Evolutionary conservation across 495 filamentous ascomycete genomes (phyloP), one percentile per base, ranked within the genome.

Genomic region (Penicillium mononematosum): DNA sequence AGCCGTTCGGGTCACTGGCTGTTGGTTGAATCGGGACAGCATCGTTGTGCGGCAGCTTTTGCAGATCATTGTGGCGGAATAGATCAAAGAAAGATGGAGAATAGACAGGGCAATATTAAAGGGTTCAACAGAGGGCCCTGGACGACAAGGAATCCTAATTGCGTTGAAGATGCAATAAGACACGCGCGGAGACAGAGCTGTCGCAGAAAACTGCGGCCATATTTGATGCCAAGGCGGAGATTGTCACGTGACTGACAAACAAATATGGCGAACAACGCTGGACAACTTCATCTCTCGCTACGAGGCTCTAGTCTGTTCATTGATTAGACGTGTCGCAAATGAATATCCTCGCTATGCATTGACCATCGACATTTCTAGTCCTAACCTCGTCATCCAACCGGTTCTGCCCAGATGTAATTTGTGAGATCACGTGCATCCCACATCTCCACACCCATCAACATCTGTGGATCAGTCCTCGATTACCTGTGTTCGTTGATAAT

Each of bases 191-290:
- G 53, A 47, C 50, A 42, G 56, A 42, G 56, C 38, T 53, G n/a
- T 62, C 51, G 55, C 59, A 70, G 69, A 72, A 75, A 76, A 66
- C 66, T 72, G 73, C 73, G 73, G 73, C 59, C 64, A 67, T 69
- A 75, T 70, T 71, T 63, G 68, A 70, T 73, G 73, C 73, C 73
- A 74, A 76, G 71, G 67, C 73, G 70, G 71, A 70, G 68, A 55
- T 55, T 9, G 36, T 63, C 73, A 76, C 71, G 71, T 76, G 73
- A 60, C 16, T 0, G 0, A 1, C 2, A 6, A 45, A 19, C 7
- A 27, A 3, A 9, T 20, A 31, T 20, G n/a, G 17, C 4, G 11
- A 7, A 20, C 14, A 4, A 1, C 25, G 36, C 5, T 17, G 16
- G 9, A 14, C 49, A 51, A 14, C 27, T 14, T 32, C 29, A n/a